Percentiles rank a stretch among this genome's conserved stretches.
These are phyloP conservation scores for Isatis lusitanica DNA, from an alignment of 441 rosid species.

Conservation along the genomic window DNA sequence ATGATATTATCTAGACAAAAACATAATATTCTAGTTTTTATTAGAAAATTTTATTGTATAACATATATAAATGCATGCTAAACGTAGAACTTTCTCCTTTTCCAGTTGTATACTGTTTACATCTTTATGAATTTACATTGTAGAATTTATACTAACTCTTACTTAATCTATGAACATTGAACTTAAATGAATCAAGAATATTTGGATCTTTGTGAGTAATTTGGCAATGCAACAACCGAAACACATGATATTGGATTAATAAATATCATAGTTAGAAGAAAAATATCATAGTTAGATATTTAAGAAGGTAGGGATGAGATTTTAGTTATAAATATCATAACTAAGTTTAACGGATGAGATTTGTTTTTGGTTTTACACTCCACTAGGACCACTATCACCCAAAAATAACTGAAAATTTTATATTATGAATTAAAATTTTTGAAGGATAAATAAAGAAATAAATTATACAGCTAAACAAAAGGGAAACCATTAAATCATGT, in stretches of 20 bases:
- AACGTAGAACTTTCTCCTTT: background rate
- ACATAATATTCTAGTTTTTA: background rate
- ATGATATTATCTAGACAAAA: background rate
- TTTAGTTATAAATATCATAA: too few relatives aligned
- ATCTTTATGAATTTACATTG: background rate
- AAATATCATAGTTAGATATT: constrained; percentile 30
- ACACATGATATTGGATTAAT: background rate
- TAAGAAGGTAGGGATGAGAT: background rate
- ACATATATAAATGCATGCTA: background rate
- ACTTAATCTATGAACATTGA: background rate
- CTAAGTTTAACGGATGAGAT: constrained; percentile 10
- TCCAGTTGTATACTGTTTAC: background rate
- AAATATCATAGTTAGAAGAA: constrained; percentile 19
- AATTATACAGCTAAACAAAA: constrained; percentile 33
- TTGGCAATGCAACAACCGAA: background rate
- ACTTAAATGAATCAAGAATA: background rate
- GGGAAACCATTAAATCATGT: constrained; percentile 36
- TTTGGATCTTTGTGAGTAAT: background rate
- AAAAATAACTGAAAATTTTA: constrained; percentile 26
- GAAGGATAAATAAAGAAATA: constrained; percentile 8
- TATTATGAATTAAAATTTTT: background rate
- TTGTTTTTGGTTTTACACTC: constrained; percentile 28
- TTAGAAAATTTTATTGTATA: background rate
- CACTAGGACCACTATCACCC: constrained; percentile 32
- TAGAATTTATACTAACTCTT: too few relatives aligned